Conservation (phyloP, 345 rosid species). For the Iberis pinnata region DNA sequence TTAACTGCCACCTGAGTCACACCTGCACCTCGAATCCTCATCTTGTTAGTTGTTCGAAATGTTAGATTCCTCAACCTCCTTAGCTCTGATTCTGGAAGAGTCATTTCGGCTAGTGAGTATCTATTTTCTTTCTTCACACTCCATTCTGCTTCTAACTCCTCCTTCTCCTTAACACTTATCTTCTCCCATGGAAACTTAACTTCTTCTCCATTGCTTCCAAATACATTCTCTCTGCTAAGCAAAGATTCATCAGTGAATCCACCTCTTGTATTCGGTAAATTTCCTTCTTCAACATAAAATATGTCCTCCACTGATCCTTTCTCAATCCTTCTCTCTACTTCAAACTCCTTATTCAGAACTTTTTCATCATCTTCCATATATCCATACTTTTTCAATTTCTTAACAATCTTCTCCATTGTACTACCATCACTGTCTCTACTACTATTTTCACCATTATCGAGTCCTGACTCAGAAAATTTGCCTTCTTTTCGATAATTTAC, state of each 20-base stretch:
- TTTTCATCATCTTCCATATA: conserved; percentile 40
- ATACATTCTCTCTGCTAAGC: conserved; percentile 25
- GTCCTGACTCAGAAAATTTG: conserved; percentile 27
- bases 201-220: conserved; percentile 47
- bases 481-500: conserved; percentile 49
- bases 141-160: conserved; percentile 39
- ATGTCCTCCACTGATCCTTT: conserved; percentile 79
- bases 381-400: conserved; percentile 74
- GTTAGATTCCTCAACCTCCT: conserved; percentile 80
- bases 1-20: conserved; percentile 68
- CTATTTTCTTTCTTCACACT: conserved; percentile 48
- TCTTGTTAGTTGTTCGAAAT: conserved; percentile 49
- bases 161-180: conserved; percentile 36
- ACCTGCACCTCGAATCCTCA: conserved; percentile 56
- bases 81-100: conserved; percentile 75
- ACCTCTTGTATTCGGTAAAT: conserved; percentile 57
- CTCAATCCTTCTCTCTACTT: conserved; percentile 48
- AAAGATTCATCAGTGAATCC: conserved; percentile 54
- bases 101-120: conserved; percentile 65
- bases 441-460: conserved; percentile 24
- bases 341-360: conserved; percentile 22
- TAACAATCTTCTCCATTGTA: conserved; percentile 80
- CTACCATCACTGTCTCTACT: conserved; percentile 28
- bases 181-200: conserved; percentile 84
- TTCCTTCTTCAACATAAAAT: conserved; percentile 66